phyloP scores from a whole-genome alignment of 345 rosid genomes.

The Ceriops zippeliana region DNA sequence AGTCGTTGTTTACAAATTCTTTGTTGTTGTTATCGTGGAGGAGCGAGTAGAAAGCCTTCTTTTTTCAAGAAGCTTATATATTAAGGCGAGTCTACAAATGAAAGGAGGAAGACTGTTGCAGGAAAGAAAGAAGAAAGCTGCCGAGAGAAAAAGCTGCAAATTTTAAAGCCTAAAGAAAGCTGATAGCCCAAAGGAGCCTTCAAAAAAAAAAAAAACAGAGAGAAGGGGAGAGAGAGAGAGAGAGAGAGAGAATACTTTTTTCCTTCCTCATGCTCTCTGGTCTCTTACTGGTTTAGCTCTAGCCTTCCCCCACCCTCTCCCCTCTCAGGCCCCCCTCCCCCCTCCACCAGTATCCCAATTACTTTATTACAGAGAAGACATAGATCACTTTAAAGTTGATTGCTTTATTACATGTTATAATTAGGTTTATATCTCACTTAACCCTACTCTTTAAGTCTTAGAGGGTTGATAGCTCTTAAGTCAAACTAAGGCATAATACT shows the following conservation, averaged over 20 bases:
- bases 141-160: constrained; percentile 21
- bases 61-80: constrained; percentile 20
- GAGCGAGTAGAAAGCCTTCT: neutral
- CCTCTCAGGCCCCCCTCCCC: neutral
- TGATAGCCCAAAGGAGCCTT: constrained; percentile 14
- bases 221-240: neutral
- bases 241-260: constrained; percentile 16
- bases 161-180: constrained; percentile 13
- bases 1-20: no score
- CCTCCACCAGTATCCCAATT: no score
- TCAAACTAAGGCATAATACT: neutral
- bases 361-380: no score
- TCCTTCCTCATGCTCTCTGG: constrained; percentile 2
- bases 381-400: no score
- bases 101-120: constrained; percentile 31
- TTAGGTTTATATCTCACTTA: no score
- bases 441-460: no score
- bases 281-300: neutral
- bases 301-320: neutral
- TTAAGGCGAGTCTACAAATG: constrained; percentile 28
- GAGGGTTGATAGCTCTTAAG: no score
- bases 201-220: neutral
- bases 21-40: no score
- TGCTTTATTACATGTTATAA: no score
- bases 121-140: constrained; percentile 26